These are phyloP conservation scores for Auxenochlorella pyrenoidosa DNA, from an alignment of 139 green algal species.

Conservation along the genomic window DNA sequence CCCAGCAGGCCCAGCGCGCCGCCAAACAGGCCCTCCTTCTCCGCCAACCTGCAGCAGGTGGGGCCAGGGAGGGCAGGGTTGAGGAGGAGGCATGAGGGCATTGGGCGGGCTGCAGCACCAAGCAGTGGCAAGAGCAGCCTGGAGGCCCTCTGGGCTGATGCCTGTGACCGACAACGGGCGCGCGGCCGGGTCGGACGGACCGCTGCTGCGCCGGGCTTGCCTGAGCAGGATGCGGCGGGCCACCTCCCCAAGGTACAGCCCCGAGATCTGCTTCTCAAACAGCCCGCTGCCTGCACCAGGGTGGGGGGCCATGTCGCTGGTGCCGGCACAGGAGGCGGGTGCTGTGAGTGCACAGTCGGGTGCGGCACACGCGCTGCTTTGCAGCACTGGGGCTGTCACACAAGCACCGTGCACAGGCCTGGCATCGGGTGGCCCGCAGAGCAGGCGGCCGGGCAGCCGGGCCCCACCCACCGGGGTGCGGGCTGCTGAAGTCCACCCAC, in stretches of 20 bases:
- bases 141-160: no score
- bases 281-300: slow-evolving; percentile 65
- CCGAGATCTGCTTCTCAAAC: slow-evolving; percentile 93
- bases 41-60: slow-evolving; percentile 44
- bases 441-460: background rate
- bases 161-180: no score
- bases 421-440: background rate
- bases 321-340: no score
- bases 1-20: slow-evolving; percentile 33
- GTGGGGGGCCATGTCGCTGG: no score
- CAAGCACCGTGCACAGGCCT: background rate
- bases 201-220: background rate
- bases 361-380: no score
- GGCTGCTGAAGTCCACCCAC: slow-evolving; percentile 71
- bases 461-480: slow-evolving; percentile 39
- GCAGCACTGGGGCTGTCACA: background rate
- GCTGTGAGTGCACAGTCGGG: no score
- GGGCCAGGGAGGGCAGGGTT: no score
- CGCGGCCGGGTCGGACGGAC: no score
- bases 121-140: background rate
- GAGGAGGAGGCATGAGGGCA: no score
- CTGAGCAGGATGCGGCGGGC: slow-evolving; percentile 78
- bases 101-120: background rate
- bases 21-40: slow-evolving; percentile 59
- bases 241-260: slow-evolving; percentile 92